A percentile compares a stretch with the other conserved stretches of the same genome.
Evolutionary conservation across 2,329 filamentous ascomycete genomes (phyloP).

Genomic region (Calonectria pseudoreteaudii): DNA sequence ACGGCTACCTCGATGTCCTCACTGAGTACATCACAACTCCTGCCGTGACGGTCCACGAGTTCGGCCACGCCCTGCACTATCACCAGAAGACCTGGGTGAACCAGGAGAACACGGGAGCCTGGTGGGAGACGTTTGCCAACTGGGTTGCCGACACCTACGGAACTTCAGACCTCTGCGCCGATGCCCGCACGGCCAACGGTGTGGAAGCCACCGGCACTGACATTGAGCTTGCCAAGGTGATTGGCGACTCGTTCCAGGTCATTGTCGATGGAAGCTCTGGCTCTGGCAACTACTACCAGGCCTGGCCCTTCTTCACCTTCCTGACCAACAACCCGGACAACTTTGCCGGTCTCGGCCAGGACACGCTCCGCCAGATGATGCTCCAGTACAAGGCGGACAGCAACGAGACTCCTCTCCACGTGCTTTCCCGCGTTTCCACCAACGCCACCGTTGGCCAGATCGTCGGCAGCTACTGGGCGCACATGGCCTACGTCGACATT

Average conservation of each 20-base stretch:
- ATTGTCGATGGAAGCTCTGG: slow-evolving; percentile 58
- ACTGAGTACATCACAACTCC: slow-evolving; percentile 52
- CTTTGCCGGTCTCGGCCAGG: slow-evolving; percentile 53
- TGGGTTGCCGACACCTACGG: slow-evolving; percentile 62
- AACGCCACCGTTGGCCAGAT: slow-evolving; percentile 52
- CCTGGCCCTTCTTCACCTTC: slow-evolving; percentile 63
- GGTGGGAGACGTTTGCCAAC: slow-evolving; percentile 65
- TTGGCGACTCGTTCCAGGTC: slow-evolving; percentile 60
- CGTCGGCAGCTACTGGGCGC: slow-evolving; percentile 63
- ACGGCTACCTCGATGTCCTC: slow-evolving; percentile 58
- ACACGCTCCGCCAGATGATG: slow-evolving; percentile 57
- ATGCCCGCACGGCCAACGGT: slow-evolving; percentile 49
- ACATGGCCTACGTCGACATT: slow-evolving; percentile 65
- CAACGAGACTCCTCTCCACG: slow-evolving; percentile 63
- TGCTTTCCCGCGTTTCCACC: slow-evolving; percentile 53
- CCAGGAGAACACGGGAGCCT: slow-evolving; percentile 59
- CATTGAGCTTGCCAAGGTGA: slow-evolving; percentile 58
- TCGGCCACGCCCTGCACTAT: slow-evolving; percentile 61
- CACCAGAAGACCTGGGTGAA: slow-evolving; percentile 57
- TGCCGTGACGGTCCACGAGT: slow-evolving; percentile 61
- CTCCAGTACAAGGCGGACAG: slow-evolving; percentile 55
- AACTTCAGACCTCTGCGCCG: slow-evolving; percentile 57
- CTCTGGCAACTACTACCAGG: slow-evolving; percentile 63
- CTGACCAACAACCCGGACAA: slow-evolving; percentile 61
- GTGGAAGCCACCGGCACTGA: slow-evolving; percentile 51